Evolutionary conservation across 2,329 filamentous ascomycete species (phyloP), one percentile per base, ranked within the genome.

Genomic region (Herpotrichia juniperi): DNA sequence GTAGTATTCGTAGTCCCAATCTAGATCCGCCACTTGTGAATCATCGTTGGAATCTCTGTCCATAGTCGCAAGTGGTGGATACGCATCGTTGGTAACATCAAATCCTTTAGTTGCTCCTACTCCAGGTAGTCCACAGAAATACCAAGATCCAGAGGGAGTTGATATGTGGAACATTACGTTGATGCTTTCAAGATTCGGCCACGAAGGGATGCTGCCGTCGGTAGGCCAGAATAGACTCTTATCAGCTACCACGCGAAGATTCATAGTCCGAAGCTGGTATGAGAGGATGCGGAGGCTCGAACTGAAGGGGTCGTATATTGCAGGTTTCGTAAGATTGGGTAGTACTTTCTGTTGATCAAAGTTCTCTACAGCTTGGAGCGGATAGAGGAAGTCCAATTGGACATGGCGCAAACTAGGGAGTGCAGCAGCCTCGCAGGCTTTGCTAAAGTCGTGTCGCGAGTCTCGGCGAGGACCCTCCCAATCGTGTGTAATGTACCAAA

Each of bases 401-500:
- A 51, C 53, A 6, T 48, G 30, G 14, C 47, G 49, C 9, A 66
- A 45, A 7, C 28, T 14, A 42, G 58, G 59, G 5, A 63, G 40
- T 9, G 37, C 31, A 4, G 50, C 26, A 25, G 22, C 22, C 37
- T 42, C 25, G 2, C 58, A 10, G 22, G 59, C 58, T 46, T 57
- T 61, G 10, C 42, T 53, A 35, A 65, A 65, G 37, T 56, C 57
- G n/a, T 61, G 54, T 14, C 63, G 52, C 11, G 57, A 48, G 48
- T 66, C 63, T 12, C 59, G 56, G 21, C 54, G 60, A n/a, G 57
- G 60, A 11, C 62, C 63, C 34, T 43, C 49, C 34, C 50, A 54
- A 19, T 66, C 61, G 4, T 46, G 28, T 16, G 30, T 42, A 16
- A 35, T 42, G 17, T 30, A 22, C 11, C 25, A 42, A 8, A 39